These are phyloP conservation scores for Scenedesmus sp. DNA, from an alignment of 163 green algal species.

Conservation along the genomic window DNA sequence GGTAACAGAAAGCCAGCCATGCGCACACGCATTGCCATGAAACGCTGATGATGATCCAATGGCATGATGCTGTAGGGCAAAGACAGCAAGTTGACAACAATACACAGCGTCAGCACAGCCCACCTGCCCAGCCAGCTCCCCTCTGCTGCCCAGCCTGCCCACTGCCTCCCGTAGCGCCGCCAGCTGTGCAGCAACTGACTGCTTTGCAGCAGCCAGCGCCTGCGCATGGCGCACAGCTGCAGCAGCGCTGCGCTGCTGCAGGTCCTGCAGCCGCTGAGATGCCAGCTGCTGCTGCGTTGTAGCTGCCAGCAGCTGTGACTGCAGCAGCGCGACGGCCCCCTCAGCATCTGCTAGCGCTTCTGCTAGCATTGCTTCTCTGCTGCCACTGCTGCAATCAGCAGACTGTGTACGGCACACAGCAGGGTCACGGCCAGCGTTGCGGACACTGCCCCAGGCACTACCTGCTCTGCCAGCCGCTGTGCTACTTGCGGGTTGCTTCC, in stretches of 20 bases:
- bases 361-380: not conserved
- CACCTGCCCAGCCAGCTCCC: conserved; percentile 42
- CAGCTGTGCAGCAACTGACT: conserved; percentile 7
- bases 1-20: too few relatives aligned
- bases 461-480: conserved; percentile 14
- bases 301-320: conserved; percentile 8
- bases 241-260: conserved; percentile 25
- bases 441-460: not conserved
- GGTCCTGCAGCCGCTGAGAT: not conserved
- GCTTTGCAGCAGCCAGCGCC: conserved; percentile 39
- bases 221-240: conserved; percentile 31
- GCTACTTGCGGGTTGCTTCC: not conserved
- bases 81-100: not conserved
- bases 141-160: conserved; percentile 14
- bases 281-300: not conserved
- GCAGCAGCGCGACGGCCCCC: conserved; percentile 31
- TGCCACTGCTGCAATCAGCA: not conserved
- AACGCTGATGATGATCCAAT: not conserved
- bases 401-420: not conserved
- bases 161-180: conserved; percentile 30
- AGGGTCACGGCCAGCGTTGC: not conserved
- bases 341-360: conserved; percentile 43
- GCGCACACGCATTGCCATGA: too few relatives aligned
- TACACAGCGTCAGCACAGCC: not conserved
- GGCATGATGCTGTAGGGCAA: not conserved